These are phyloP conservation scores for Gossypium trilobum DNA, from an alignment of 441 rosid genomes.

Conservation along the genomic window DNA sequence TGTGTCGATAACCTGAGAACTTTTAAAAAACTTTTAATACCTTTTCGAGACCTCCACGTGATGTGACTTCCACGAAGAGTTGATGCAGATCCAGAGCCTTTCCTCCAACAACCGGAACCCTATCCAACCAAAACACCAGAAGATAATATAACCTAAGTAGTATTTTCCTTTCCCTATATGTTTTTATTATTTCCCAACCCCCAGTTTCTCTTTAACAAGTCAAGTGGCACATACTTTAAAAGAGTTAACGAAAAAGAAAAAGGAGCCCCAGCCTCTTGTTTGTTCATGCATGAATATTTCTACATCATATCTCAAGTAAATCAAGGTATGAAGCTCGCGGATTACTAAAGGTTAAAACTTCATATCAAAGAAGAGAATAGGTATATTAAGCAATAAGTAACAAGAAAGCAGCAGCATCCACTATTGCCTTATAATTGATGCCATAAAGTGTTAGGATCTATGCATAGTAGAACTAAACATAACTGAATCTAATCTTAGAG, in stretches of 20 bases:
- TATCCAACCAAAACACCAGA: conserved; percentile 19
- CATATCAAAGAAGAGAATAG: neutral
- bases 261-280: neutral
- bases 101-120: conserved; percentile 87
- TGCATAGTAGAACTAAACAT: neutral
- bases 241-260: neutral
- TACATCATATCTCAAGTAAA: neutral
- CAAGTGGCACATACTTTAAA: neutral
- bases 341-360: neutral
- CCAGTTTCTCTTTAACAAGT: neutral
- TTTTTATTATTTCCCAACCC: neutral
- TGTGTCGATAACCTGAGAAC: neutral
- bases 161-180: neutral
- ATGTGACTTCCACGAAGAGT: conserved; percentile 76
- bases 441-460: neutral
- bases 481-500: neutral
- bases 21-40: conserved; percentile 21
- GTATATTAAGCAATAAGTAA: neutral
- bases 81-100: conserved; percentile 60
- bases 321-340: neutral
- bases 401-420: neutral
- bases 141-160: conserved; percentile 1
- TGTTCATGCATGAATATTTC: neutral
- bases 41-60: conserved; percentile 87
- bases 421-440: neutral